Evolutionary conservation across 2,329 filamentous ascomycete species (phyloP), one percentile per base, ranked within the genome.

Genomic region (Orbilia blumenaviensis): DNA sequence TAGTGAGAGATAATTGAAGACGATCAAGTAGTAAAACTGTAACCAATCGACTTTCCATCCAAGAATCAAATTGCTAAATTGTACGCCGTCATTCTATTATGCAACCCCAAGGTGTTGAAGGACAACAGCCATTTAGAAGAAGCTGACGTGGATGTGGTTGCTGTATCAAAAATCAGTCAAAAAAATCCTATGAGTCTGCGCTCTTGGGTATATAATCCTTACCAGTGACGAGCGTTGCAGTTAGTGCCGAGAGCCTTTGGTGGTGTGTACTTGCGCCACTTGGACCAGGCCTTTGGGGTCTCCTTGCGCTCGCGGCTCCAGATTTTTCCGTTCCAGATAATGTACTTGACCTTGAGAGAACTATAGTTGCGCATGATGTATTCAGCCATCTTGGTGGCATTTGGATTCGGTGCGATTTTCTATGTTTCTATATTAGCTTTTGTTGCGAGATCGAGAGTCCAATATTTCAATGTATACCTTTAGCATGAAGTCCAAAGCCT

Each of bases 301-400:
- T 79, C 74, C 42, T 85, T 84, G 41, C 79, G 77, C 25, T 80
- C 80, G 3, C 82, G 79, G 58, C 81, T 83, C 85, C 84, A 86
- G 78, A 86, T 86, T 73, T 81, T 83, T 80, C 86, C 85, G 16
- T 78, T 75, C 84, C 84, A 86, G 78, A 86, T 86, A 54, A 86
- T 82, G 73, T 86, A 86, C 80, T 84, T 86, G 78, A 86, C 79
- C 68, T 84, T 83, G 6, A 85, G 81, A 3, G 80, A 36, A 25
- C 48, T 78, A 12, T 82, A 81, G 76, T 86, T 84, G 32, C 83
- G 82, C 85, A 86, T 86, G 23, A 84, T 81, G 84, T 85, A 86
- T 78, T 86, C 84, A 1, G 85, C 85, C 34, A 86, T 85, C 34
- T 72, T 64, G 25, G 67, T 72, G 16, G 67, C 67, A 72, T 64